phyloP scores from a whole-genome alignment of 371 early-diverging fungal species.

The Blakeslea trispora region DNA sequence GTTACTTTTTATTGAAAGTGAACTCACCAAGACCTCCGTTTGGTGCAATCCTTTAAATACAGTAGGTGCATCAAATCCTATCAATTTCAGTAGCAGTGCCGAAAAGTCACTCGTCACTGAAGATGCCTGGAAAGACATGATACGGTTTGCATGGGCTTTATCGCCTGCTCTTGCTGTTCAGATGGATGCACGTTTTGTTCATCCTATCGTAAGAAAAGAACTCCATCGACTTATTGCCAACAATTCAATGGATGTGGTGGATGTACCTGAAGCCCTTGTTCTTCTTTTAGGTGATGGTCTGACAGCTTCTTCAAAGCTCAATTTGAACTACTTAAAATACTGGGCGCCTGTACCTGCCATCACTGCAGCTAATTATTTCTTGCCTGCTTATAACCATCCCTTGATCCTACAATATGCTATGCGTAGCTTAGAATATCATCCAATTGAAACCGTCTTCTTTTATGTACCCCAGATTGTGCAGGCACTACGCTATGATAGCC shows the following conservation, averaged over 20 bases:
- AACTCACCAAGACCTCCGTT: conserved; percentile 76
- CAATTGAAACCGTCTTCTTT: conserved; percentile 94
- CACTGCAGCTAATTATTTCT: conserved; percentile 80
- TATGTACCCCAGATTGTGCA: conserved; percentile 99
- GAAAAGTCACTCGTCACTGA: conserved; percentile 56
- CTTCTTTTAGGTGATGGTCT: conserved; percentile 64
- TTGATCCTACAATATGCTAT: conserved; percentile 93
- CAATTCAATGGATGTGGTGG: conserved; percentile 70
- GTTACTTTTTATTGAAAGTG: conserved; percentile 84
- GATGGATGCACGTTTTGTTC: conserved; percentile 72
- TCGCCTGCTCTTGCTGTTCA: conserved; percentile 82
- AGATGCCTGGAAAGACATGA: conserved; percentile 69
- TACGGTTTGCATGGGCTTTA: conserved; percentile 81
- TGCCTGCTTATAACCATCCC: conserved; percentile 74
- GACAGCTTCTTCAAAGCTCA: conserved; percentile 35
- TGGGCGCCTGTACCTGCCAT: conserved; percentile 95
- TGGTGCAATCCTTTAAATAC: conserved; percentile 78
- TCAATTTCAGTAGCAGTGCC: conserved; percentile 42
- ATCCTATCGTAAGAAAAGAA: conserved; percentile 65
- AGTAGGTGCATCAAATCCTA: conserved; percentile 44
- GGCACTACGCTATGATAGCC: conserved; percentile 86
- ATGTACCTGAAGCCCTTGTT: conserved; percentile 74
- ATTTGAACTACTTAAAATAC: conserved; percentile 74
- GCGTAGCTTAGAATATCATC: conserved; percentile 86
- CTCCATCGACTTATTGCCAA: conserved; percentile 65